These are phyloP conservation scores for Umbilicus rupestris DNA, from an alignment of 164 flowering plant genomes.

Conservation along the genomic window DNA sequence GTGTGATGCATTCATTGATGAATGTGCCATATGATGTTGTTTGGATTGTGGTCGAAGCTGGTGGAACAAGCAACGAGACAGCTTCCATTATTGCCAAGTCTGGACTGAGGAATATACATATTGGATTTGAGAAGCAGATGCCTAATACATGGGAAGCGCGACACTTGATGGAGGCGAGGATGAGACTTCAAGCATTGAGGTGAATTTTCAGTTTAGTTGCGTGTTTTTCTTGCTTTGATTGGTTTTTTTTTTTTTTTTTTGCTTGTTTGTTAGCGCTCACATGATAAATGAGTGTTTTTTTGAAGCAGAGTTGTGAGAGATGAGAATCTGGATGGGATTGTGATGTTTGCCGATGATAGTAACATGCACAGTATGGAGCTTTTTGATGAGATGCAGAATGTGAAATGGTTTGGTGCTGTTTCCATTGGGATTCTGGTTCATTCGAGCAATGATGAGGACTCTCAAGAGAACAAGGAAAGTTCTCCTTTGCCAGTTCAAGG, in stretches of 20 bases:
- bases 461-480: slow-evolving; percentile 27
- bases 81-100: slow-evolving; percentile 49
- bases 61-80: slow-evolving; percentile 74
- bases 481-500: slow-evolving; percentile 71
- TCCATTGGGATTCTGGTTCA: slow-evolving; percentile 84
- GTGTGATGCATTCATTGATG: slow-evolving; percentile 92
- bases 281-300: slow-evolving; percentile 14
- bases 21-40: slow-evolving; percentile 61
- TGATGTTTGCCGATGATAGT: slow-evolving; percentile 94
- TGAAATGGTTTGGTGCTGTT: slow-evolving; percentile 83
- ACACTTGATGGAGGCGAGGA: slow-evolving; percentile 53
- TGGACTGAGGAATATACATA: slow-evolving; percentile 41
- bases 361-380: slow-evolving; percentile 90
- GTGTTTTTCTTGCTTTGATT: no score
- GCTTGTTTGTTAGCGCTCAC: neutral
- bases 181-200: slow-evolving; percentile 84
- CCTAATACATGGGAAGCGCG: slow-evolving; percentile 67
- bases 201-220: slow-evolving; percentile 12
- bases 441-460: slow-evolving; percentile 34
- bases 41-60: slow-evolving; percentile 95
- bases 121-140: slow-evolving; percentile 56
- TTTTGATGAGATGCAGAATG: slow-evolving; percentile 86
- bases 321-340: slow-evolving; percentile 74
- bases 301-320: slow-evolving; percentile 62
- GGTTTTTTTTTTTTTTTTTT: neutral